These are phyloP conservation scores for Hirschioporus abietinus DNA, from an alignment of 768 basidiomycete species.

Conservation along the genomic window DNA sequence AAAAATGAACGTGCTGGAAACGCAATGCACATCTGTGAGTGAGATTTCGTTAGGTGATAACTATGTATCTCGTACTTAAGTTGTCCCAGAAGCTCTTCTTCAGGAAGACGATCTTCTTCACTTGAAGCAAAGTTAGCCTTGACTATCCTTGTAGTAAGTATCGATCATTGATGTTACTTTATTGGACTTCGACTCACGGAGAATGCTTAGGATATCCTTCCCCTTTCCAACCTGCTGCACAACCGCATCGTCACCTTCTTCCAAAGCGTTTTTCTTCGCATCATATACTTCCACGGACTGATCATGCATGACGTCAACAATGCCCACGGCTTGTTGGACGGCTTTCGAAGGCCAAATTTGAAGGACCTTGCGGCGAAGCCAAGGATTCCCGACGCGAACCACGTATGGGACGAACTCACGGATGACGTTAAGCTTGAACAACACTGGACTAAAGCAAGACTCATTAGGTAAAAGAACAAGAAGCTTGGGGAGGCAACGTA, in stretches of 20 bases:
- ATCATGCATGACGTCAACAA: conserved; percentile 2
- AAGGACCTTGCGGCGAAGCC: background rate
- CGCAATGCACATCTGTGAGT: conserved; percentile 5
- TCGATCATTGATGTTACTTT: no score
- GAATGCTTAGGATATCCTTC: conserved; percentile 1
- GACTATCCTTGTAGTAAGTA: conserved; percentile 8
- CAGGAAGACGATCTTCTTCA: conserved; percentile 15
- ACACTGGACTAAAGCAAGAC: background rate
- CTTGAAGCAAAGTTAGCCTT: conserved; percentile 16
- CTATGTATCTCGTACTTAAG: conserved; percentile 3
- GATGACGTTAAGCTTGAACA: background rate
- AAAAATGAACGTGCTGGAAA: conserved; percentile 19
- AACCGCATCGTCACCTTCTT: background rate
- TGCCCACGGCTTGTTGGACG: background rate
- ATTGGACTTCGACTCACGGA: background rate
- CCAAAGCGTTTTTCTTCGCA: background rate
- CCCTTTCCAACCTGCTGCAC: conserved; percentile 3
- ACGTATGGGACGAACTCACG: background rate
- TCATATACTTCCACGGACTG: background rate
- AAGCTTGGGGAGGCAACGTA: conserved; percentile 14
- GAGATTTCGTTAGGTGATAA: background rate
- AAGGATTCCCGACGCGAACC: background rate
- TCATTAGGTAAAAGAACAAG: background rate
- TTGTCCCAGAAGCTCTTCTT: conserved; percentile 19
- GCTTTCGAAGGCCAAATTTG: background rate